phyloP scores from a whole-genome alignment of 208 protist species.

The Crithidia acanthocephali region DNA sequence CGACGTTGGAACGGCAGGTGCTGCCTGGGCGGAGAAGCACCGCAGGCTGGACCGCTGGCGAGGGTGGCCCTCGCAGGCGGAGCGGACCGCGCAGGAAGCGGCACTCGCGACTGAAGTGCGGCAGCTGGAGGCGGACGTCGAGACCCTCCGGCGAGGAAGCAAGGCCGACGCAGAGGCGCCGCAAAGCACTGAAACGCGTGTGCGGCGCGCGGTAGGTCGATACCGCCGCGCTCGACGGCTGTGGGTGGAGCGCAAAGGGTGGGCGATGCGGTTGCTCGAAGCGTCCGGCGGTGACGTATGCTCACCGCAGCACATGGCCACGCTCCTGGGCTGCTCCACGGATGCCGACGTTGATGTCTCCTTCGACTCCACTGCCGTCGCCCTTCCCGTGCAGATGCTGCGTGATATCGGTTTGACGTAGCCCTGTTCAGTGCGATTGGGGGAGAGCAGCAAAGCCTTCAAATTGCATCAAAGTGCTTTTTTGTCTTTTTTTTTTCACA shows the following conservation, averaged over 20 bases:
- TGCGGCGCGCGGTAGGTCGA: constrained; percentile 28
- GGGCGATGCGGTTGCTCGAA: constrained; percentile 69
- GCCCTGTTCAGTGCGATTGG: background rate
- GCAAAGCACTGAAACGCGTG: background rate
- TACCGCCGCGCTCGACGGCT: constrained; percentile 64
- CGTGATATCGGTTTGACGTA: constrained; percentile 7
- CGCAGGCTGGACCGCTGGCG: constrained; percentile 24
- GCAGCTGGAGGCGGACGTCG: constrained; percentile 5
- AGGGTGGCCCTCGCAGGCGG: constrained; percentile 18
- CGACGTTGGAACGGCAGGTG: constrained; percentile 4
- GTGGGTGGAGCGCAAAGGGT: constrained; percentile 76
- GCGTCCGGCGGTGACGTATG: constrained; percentile 57
- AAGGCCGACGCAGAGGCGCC: background rate
- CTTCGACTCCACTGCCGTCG: constrained; percentile 47
- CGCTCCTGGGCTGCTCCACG: constrained; percentile 65
- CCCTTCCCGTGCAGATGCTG: constrained; percentile 40
- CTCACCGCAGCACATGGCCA: constrained; percentile 42
- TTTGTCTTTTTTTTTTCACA: constrained; percentile 1
- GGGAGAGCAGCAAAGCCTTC: background rate
- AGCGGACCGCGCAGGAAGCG: constrained; percentile 17
- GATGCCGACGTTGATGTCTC: constrained; percentile 69
- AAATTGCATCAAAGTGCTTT: background rate
- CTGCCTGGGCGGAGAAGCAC: constrained; percentile 10
- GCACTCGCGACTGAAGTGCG: constrained; percentile 14
- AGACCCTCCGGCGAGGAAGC: background rate